These are phyloP conservation scores for Aspergillus clavatus DNA, from an alignment of 2,329 filamentous ascomycete species.

Conservation along the genomic window DNA sequence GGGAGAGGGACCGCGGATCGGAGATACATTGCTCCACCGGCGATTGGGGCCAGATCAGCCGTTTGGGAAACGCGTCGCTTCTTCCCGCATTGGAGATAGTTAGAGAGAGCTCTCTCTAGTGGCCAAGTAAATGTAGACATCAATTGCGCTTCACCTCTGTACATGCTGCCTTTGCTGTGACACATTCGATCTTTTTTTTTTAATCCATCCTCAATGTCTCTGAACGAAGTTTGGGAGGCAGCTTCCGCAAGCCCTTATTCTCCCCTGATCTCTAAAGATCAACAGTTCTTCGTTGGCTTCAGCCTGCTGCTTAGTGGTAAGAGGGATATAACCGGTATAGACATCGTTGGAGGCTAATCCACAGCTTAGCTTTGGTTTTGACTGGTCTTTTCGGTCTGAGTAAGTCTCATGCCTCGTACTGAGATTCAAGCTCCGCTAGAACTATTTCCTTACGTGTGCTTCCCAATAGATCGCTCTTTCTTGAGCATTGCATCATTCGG, in stretches of 20 bases:
- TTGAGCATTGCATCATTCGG: constrained; percentile 72
- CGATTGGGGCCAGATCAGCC: constrained; percentile 19
- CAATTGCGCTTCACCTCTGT: no score
- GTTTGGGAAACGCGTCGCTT: neutral
- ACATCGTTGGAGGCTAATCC: constrained; percentile 8
- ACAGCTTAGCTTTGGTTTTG: constrained; percentile 55
- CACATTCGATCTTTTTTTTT: no score
- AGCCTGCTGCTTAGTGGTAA: constrained; percentile 63
- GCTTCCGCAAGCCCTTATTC: constrained; percentile 80
- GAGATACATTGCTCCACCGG: constrained; percentile 20
- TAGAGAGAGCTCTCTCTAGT: neutral
- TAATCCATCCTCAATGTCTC: constrained; percentile 50
- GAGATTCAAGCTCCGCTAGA: neutral
- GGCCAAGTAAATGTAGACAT: neutral
- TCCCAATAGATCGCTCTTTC: constrained; percentile 67
- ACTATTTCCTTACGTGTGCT: neutral
- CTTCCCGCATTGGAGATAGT: neutral
- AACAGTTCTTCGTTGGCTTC: constrained; percentile 79
- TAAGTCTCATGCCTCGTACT: constrained; percentile 44
- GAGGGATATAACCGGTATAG: constrained; percentile 1
- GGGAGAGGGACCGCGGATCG: constrained; percentile 19
- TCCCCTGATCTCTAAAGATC: constrained; percentile 72
- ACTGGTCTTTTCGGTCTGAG: constrained; percentile 81
- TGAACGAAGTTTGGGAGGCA: constrained; percentile 90
- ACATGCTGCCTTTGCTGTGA: no score